Percentiles rank a stretch among this genome's conserved stretches.
phyloP scores from a whole-genome alignment of 345 rosid species.

The Populus davidiana region DNA sequence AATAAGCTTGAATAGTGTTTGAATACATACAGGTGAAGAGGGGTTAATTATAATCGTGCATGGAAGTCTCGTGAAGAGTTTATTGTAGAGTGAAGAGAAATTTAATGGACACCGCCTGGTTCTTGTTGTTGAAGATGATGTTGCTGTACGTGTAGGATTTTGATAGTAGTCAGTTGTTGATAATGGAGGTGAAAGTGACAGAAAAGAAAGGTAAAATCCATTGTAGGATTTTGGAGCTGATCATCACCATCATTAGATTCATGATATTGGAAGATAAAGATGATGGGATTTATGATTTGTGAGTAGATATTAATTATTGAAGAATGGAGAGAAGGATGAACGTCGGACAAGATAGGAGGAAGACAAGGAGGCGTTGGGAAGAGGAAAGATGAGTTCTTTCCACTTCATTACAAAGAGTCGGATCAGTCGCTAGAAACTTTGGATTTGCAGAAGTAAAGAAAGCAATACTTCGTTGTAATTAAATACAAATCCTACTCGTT shows the following conservation, averaged over 20 bases:
- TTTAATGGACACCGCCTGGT: conserved; percentile 12
- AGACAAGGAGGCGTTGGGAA: not conserved
- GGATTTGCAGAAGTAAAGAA: conserved; percentile 5
- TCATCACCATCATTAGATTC: too few species aligned
- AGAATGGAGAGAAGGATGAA: conserved; percentile 1
- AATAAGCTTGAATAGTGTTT: not conserved
- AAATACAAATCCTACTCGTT: too few species aligned
- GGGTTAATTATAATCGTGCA: conserved; percentile 6
- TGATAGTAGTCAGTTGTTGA: not conserved
- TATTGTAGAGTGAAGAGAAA: conserved; percentile 13
- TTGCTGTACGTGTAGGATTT: too few species aligned
- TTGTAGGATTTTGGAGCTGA: too few species aligned
- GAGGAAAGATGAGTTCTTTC: too few species aligned
- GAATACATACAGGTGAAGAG: not conserved
- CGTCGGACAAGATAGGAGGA: conserved; percentile 19
- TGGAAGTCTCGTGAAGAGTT: conserved; percentile 43
- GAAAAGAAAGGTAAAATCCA: not conserved
- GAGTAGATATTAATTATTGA: not conserved
- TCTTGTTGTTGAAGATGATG: not conserved
- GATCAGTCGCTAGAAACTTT: not conserved
- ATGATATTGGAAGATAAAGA: too few species aligned
- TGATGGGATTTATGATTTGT: too few species aligned
- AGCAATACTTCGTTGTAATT: too few species aligned
- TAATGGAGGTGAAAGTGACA: conserved; percentile 2
- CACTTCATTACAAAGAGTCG: too few species aligned